phyloP scores from a whole-genome alignment of 805 yeast genomes.

The Limtongozyma cylindracea region DNA sequence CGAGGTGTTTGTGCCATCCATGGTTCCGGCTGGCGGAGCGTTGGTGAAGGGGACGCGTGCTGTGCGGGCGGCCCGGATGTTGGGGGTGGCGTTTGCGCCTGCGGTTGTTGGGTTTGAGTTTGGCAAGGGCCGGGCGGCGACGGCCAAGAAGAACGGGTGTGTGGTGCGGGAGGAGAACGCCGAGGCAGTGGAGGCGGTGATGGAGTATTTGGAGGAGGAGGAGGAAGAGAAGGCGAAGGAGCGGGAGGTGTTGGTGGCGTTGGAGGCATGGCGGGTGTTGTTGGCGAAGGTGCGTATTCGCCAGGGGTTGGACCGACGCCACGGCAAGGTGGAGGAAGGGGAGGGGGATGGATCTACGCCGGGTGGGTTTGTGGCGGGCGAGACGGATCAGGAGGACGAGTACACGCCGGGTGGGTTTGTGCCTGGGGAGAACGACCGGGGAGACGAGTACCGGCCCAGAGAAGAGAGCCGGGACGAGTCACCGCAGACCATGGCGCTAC shows the following conservation, averaged over 20 bases:
- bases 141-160: constrained; percentile 50
- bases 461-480: too few relatives aligned
- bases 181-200: constrained; percentile 31
- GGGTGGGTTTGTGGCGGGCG: too few relatives aligned
- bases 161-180: constrained; percentile 37
- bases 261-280: constrained; percentile 26
- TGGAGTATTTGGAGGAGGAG: constrained; percentile 21
- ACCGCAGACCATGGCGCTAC: too few relatives aligned
- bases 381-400: too few relatives aligned
- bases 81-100: constrained; percentile 59
- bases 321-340: constrained; percentile 13
- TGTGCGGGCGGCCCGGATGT: constrained; percentile 37
- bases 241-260: constrained; percentile 19
- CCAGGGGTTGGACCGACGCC: constrained; percentile 17
- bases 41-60: constrained; percentile 18
- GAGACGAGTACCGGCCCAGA: too few relatives aligned
- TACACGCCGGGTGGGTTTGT: too few relatives aligned
- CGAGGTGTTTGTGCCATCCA: constrained; percentile 49
- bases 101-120: constrained; percentile 82
- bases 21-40: constrained; percentile 63
- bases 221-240: constrained; percentile 17
- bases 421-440: too few relatives aligned
- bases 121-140: constrained; percentile 15
- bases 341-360: too few relatives aligned
- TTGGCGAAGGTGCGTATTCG: constrained; percentile 22